Conservation (phyloP, 306 rosid species). For the Senna tora region DNA sequence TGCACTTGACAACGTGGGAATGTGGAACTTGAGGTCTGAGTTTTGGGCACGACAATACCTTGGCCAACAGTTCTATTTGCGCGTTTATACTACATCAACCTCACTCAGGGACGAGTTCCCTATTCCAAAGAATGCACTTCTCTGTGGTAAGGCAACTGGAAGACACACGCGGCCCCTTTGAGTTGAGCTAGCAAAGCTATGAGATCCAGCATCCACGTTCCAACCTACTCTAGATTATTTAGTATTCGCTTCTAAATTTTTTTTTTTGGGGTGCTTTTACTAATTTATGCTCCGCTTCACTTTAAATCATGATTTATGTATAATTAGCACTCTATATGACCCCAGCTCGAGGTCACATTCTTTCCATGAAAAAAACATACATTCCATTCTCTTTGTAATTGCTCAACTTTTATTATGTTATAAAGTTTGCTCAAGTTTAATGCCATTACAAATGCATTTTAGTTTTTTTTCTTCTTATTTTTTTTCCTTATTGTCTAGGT, state of each 20-base stretch:
- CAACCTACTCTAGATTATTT: constrained; percentile 45
- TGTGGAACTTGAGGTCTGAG: constrained; percentile 98
- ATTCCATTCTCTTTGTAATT: constrained; percentile 42
- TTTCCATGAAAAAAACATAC: constrained; percentile 43
- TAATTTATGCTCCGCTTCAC: constrained; percentile 31
- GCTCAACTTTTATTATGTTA: constrained; percentile 31
- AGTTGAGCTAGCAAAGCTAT: constrained; percentile 26
- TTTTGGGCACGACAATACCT: constrained; percentile 95
- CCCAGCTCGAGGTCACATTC: constrained; percentile 97
- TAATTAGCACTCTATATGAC: constrained; percentile 45
- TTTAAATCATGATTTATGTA: constrained; percentile 17
- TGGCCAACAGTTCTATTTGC: constrained; percentile 85
- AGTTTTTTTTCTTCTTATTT: neutral
- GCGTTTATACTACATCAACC: constrained; percentile 74
- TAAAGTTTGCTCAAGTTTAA: constrained; percentile 30
- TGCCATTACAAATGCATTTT: neutral
- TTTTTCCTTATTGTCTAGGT: neutral
- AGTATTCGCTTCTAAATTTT: constrained; percentile 41
- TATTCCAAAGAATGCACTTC: constrained; percentile 87
- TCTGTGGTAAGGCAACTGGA: constrained; percentile 84
- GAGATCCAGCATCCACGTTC: neutral
- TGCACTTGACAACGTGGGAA: constrained; percentile 94
- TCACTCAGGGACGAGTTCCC: constrained; percentile 92
- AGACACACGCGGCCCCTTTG: constrained; percentile 85
- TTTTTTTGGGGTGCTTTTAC: constrained; percentile 38